Evolutionary conservation across 2,329 filamentous ascomycete species (phyloP).

Genomic region (Fusarium ambrosium): DNA sequence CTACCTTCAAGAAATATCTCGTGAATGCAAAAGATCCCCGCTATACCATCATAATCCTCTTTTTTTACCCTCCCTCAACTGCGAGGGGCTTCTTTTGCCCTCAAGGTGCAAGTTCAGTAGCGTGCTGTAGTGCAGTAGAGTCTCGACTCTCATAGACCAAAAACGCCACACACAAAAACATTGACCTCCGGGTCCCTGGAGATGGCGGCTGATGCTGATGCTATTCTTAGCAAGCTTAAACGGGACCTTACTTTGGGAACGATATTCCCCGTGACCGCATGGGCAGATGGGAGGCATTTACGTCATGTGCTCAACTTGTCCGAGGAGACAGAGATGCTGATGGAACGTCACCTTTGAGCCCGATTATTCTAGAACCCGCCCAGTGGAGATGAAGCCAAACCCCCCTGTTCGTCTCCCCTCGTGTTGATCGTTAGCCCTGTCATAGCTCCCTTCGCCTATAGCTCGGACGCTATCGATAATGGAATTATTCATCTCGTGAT

Average conservation of each 20-base stretch:
- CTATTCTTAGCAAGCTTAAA: constrained; percentile 6
- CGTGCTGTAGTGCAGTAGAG: neutral
- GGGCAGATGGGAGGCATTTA: neutral
- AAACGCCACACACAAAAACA: neutral
- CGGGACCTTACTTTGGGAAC: neutral
- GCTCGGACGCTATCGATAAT: neutral
- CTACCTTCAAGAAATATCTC: neutral
- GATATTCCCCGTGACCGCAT: neutral
- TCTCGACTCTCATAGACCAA: constrained; percentile 14
- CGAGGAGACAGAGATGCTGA: neutral
- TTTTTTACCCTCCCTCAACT: constrained; percentile 1
- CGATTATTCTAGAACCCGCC: constrained; percentile 16
- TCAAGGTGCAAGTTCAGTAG: neutral
- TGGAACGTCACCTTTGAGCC: constrained; percentile 4
- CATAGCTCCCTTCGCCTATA: neutral
- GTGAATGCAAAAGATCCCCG: constrained; percentile 1
- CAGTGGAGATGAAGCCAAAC: neutral
- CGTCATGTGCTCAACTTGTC: constrained; percentile 13
- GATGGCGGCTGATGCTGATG: neutral
- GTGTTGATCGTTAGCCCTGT: neutral
- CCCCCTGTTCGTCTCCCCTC: neutral
- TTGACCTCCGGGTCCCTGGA: neutral
- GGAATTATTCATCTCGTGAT: neutral
- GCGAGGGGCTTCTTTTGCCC: neutral
- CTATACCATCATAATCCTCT: constrained; percentile 5